Conservation (phyloP, 345 rosid species). For the Citrus sp. region DNA sequence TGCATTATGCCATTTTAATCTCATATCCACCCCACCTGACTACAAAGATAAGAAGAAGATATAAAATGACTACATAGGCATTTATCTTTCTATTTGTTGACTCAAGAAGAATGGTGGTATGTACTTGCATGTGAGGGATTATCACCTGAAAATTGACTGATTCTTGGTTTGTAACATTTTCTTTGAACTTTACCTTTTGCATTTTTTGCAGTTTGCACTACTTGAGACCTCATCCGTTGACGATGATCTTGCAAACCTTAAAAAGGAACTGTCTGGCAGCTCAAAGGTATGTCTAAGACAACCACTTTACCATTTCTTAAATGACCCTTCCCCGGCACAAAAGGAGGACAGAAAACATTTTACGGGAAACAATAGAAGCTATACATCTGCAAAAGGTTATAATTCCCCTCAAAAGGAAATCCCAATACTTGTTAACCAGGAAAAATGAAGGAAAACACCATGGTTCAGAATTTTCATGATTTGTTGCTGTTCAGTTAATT, state of each 20-base stretch:
- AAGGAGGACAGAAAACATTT: no score
- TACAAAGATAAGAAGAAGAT: not conserved
- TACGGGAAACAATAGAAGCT: no score
- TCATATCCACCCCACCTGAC: not conserved
- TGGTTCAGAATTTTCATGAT: no score
- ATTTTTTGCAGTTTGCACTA: constrained; percentile 53
- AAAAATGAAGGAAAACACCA: no score
- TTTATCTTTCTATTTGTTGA: not conserved
- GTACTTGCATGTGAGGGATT: not conserved
- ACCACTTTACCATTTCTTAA: not conserved
- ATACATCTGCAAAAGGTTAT: no score
- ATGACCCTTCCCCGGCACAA: no score
- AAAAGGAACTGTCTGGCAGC: constrained; percentile 60
- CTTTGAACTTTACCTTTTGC: not conserved
- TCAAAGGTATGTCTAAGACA: constrained; percentile 43
- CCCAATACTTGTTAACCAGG: no score
- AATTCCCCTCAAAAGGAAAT: no score
- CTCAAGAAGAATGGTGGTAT: not conserved
- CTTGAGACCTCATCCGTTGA: constrained; percentile 72
- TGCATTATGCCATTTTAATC: not conserved
- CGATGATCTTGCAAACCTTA: constrained; percentile 62
- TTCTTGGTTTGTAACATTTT: not conserved
- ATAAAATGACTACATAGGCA: not conserved
- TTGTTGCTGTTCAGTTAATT: no score
- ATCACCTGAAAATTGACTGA: not conserved